Evolutionary conservation across 805 yeast species (phyloP).

Genomic region (Ogataea paraovalis): DNA sequence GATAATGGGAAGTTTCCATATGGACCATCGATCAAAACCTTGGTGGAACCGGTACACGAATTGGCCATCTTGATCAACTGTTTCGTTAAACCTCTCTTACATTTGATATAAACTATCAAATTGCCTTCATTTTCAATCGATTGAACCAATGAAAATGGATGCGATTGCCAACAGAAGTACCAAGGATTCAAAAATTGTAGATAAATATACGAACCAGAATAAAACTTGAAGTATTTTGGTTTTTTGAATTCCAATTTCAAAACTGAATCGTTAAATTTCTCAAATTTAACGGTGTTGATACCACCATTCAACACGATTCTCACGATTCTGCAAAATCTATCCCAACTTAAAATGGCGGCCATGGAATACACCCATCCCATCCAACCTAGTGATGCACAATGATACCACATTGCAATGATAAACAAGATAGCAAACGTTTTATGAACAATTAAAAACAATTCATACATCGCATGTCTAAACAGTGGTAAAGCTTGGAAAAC

Average conservation of each 20-base stretch:
- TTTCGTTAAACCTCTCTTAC: slow-evolving; percentile 49
- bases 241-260: slow-evolving; percentile 18
- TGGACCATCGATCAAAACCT: slow-evolving; percentile 57
- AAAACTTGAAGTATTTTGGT: slow-evolving; percentile 19
- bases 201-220: slow-evolving; percentile 54
- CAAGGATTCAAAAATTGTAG: slow-evolving; percentile 48
- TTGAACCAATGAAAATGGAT: slow-evolving; percentile 59
- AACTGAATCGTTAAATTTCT: slow-evolving; percentile 10
- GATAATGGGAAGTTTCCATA: slow-evolving; percentile 41
- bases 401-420: slow-evolving; percentile 38
- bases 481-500: slow-evolving; percentile 17
- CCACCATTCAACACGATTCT: slow-evolving; percentile 30
- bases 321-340: slow-evolving; percentile 34
- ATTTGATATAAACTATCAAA: slow-evolving; percentile 41
- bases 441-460: slow-evolving; percentile 39
- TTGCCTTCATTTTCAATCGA: slow-evolving; percentile 30
- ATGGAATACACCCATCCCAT: slow-evolving; percentile 39
- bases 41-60: slow-evolving; percentile 20
- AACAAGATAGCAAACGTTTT: slow-evolving; percentile 36
- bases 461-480: slow-evolving; percentile 36
- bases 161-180: slow-evolving; percentile 57
- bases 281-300: slow-evolving; percentile 14
- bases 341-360: slow-evolving; percentile 36
- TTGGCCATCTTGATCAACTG: slow-evolving; percentile 6
- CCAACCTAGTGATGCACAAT: slow-evolving; percentile 39